Evolutionary conservation across 129 eudicot species (phyloP).

Genomic region (Smallanthus sonchifolius): DNA sequence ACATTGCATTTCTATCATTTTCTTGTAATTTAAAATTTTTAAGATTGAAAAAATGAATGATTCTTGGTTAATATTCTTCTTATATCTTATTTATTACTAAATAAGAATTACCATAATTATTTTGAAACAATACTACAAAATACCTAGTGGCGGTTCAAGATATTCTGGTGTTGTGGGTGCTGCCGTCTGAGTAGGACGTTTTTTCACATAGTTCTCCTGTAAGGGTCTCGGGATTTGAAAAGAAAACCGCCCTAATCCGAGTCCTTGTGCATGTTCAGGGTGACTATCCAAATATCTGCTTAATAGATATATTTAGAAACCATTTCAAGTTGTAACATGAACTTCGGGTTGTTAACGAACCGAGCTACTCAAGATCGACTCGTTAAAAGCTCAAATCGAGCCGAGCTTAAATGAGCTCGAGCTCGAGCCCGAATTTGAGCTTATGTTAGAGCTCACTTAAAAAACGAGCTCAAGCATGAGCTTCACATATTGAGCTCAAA

Average conservation of each 20-base stretch:
- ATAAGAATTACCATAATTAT: not conserved
- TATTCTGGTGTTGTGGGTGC: constrained; percentile 22
- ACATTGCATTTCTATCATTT: too few relatives aligned
- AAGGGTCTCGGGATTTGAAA: constrained; percentile 77
- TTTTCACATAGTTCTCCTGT: constrained; percentile 59
- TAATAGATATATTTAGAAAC: not conserved
- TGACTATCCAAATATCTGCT: constrained; percentile 55
- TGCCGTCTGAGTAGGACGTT: constrained; percentile 41
- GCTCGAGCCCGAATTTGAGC: too few relatives aligned
- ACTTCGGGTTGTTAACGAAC: too few relatives aligned
- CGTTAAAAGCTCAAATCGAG: too few relatives aligned
- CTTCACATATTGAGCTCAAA: too few relatives aligned
- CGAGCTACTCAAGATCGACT: too few relatives aligned
- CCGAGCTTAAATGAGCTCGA: too few relatives aligned
- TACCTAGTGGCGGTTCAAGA: constrained; percentile 45
- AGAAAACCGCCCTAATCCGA: constrained; percentile 55
- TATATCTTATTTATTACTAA: not conserved
- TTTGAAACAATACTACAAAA: not conserved
- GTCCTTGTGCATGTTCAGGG: constrained; percentile 54
- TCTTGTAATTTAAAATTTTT: too few relatives aligned
- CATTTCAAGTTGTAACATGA: not conserved
- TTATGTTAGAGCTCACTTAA: too few relatives aligned
- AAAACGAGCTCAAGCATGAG: too few relatives aligned
- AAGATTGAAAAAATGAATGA: too few relatives aligned
- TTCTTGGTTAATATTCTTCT: not conserved